These are phyloP conservation scores for Tephrocybe sp. DNA, from an alignment of 768 basidiomycete species.

Conservation along the genomic window DNA sequence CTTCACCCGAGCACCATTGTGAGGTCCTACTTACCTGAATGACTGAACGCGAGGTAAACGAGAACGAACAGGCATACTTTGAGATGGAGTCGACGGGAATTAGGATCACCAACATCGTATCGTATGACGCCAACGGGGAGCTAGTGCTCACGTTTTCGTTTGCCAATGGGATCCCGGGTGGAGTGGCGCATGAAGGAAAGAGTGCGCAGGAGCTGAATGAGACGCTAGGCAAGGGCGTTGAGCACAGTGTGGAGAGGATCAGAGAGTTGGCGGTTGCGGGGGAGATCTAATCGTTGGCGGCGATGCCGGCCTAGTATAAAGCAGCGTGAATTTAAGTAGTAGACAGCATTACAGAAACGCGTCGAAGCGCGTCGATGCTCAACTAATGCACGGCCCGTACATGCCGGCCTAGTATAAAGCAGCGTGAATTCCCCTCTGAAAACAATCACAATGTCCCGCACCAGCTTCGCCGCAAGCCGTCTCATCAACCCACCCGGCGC, in stretches of 20 bases:
- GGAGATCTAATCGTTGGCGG: conserved; percentile 3
- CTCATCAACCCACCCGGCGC: conserved; percentile 24
- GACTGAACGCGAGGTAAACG: no score
- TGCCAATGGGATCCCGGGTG: conserved; percentile 26
- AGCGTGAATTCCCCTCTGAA: no score
- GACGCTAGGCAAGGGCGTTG: conserved; percentile 20
- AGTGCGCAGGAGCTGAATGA: conserved; percentile 19
- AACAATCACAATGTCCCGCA: background rate
- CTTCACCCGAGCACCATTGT: conserved; percentile 25
- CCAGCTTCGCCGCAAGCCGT: conserved; percentile 25
- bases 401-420: no score
- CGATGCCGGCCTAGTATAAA: no score
- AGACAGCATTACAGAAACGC: no score
- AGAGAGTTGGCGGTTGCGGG: conserved; percentile 21
- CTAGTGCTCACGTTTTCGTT: conserved; percentile 26
- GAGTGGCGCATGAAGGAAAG: background rate
- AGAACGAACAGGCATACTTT: conserved; percentile 30
- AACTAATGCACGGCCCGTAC: no score
- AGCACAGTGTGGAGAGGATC: conserved; percentile 24
- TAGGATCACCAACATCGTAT: conserved; percentile 25
- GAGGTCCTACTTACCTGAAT: no score
- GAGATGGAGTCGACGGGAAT: conserved; percentile 15
- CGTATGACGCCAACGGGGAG: conserved; percentile 23
- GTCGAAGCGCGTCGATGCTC: no score
- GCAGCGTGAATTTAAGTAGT: no score